Evolutionary conservation across 768 basidiomycete genomes (phyloP).

Genomic region (Mycena polygramma): DNA sequence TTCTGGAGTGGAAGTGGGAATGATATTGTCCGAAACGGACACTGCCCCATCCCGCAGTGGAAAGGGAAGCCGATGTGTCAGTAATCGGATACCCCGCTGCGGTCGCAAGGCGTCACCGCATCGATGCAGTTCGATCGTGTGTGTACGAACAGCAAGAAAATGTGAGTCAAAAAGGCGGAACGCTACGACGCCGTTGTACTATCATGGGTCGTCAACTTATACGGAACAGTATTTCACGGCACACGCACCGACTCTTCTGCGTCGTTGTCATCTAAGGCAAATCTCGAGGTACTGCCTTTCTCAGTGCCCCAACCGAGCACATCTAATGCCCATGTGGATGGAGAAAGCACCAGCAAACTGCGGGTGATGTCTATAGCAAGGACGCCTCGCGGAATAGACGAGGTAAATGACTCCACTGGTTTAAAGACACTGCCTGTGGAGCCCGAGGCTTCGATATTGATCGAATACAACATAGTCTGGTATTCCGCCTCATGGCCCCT

Average conservation of each 20-base stretch:
- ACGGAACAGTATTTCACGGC: background rate
- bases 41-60: constrained; percentile 55
- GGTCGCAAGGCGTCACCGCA: constrained; percentile 35
- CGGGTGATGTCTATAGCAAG: constrained; percentile 23
- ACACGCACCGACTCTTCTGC: constrained; percentile 52
- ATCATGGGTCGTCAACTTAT: background rate
- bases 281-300: constrained; percentile 25
- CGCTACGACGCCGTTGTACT: constrained; percentile 59
- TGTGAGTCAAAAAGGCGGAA: constrained; percentile 62
- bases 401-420: constrained; percentile 1
- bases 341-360: constrained; percentile 26
- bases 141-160: constrained; percentile 65
- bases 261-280: constrained; percentile 45
- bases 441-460: constrained; percentile 18
- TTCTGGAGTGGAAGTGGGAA: constrained; percentile 15
- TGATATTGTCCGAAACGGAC: constrained; percentile 52
- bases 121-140: constrained; percentile 63
- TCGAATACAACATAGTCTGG: constrained; percentile 21
- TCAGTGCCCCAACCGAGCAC: constrained; percentile 20
- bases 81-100: constrained; percentile 41
- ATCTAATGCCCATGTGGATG: constrained; percentile 17
- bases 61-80: constrained; percentile 38
- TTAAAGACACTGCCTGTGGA: constrained; percentile 11
- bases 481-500: background rate
- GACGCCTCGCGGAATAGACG: constrained; percentile 27